Evolutionary conservation across 192 early-diverging fungal species (phyloP), one percentile per base, ranked within the genome.

Genomic region (Mycoemilia scoparia): DNA sequence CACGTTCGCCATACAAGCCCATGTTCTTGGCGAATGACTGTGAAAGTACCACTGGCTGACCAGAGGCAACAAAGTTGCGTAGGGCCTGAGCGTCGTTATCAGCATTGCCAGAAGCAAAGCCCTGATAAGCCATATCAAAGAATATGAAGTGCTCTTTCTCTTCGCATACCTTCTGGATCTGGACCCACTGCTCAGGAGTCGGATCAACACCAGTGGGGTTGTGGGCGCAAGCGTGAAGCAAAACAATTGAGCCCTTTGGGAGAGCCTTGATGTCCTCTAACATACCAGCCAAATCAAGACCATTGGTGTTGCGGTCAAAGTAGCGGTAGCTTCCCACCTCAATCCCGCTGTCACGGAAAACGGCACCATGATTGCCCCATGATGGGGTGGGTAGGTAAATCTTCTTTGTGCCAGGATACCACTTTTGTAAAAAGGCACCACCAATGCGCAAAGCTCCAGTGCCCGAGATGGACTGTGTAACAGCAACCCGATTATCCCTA

Each of bases 61-160:
- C 86, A 13, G 63, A 63, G 15, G 49, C 62, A n/a, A 88, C 81
- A 63, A 99, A 99, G 49, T 81, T 68, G 39, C 95, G 86, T 41
- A 96, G 55, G 31, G 92, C 89, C 41, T 79, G 82, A 6, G 95
- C 90, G 57, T 99, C 95, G 40, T 69, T 66, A 61, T 70, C 62
- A 26, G 74, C 73, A 56, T 79, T 67, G 39, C 95, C 95, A 5
- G 89, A 91, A 11, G 95, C 95, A 50, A 99, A 99, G 22, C 95
- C 95, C 71, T 96, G 91, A 71, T 99, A 99, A 15, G 95, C 95
- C 84, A 89, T 90, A 57, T 99, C 95, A 39, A 99, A 99, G 75
- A 96, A 99, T 25, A 77, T 61, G 36, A 90, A 71, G 67, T 92
- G 89, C 11, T 72, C 64, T 45, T 67, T 53, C 11, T 75, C 73